phyloP scores from a whole-genome alignment of 2,329 filamentous ascomycete species.

The Cladosporium sp. region DNA sequence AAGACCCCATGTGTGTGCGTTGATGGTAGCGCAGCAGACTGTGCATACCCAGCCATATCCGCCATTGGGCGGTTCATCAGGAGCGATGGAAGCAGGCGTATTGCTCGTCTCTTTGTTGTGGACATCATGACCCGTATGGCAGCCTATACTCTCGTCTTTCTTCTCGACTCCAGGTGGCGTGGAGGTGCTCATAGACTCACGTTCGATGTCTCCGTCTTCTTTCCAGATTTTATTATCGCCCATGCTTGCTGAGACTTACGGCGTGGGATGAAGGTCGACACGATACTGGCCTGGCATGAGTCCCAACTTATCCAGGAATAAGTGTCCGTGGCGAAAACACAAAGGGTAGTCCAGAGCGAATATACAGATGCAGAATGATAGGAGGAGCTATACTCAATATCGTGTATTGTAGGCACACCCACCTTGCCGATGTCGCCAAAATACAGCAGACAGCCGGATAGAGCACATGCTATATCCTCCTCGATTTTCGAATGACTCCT shows the following conservation, averaged over 20 bases:
- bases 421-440: neutral
- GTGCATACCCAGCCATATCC: constrained; percentile 63
- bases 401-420: neutral
- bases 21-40: constrained; percentile 45
- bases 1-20: constrained; percentile 49
- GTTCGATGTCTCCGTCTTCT: constrained; percentile 43
- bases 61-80: constrained; percentile 44
- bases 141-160: neutral
- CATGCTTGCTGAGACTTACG: neutral
- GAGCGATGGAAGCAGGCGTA: neutral
- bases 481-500: constrained; percentile 14
- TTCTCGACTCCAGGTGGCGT: constrained; percentile 7
- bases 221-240: constrained; percentile 49
- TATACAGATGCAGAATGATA: neutral
- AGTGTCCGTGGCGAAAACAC: neutral
- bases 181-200: neutral
- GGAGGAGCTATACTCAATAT: neutral
- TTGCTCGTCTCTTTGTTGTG: neutral
- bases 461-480: neutral
- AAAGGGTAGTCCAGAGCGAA: neutral
- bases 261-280: neutral
- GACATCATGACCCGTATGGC: neutral
- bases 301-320: neutral
- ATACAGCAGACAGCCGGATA: neutral
- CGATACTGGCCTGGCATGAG: neutral